A percentile compares a stretch with the other conserved stretches of the same genome.
These are phyloP conservation scores for Cryptococcus sp. DNA, from an alignment of 1,284 basidiomycete species.

Conservation along the genomic window DNA sequence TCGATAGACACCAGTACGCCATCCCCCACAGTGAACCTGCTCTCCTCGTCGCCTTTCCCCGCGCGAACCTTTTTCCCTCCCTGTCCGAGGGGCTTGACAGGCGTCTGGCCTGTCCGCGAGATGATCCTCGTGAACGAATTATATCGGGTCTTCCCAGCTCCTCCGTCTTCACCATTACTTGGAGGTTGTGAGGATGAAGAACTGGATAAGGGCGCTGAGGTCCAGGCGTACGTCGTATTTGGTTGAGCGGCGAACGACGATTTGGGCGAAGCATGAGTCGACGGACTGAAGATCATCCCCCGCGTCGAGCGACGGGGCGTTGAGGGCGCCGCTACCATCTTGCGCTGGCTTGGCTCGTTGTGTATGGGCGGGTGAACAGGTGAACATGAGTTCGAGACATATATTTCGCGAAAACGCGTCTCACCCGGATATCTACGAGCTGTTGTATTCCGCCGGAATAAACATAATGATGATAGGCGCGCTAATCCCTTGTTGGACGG, in stretches of 20 bases:
- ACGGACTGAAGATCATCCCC: constrained; percentile 42
- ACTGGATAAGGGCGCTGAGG: constrained; percentile 16
- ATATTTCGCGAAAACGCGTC: too few relatives aligned
- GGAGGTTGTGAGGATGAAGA: background rate
- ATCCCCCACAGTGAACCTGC: constrained; percentile 47
- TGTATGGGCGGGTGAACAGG: too few relatives aligned
- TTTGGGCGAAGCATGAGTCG: constrained; percentile 17
- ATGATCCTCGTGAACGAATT: constrained; percentile 31
- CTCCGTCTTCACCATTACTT: background rate
- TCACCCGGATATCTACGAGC: too few relatives aligned
- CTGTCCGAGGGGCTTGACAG: constrained; percentile 12
- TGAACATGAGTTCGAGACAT: too few relatives aligned
- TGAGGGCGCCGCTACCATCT: constrained; percentile 10
- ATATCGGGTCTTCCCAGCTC: constrained; percentile 21
- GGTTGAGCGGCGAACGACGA: constrained; percentile 5
- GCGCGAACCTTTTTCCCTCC: constrained; percentile 18
- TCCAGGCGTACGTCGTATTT: constrained; percentile 32
- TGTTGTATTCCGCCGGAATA: too few relatives aligned
- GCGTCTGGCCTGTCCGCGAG: constrained; percentile 2
- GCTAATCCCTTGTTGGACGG: too few relatives aligned
- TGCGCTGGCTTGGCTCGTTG: background rate
- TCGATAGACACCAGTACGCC: constrained; percentile 47
- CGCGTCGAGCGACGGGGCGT: constrained; percentile 47
- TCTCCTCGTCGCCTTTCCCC: constrained; percentile 32
- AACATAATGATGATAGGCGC: too few relatives aligned